phyloP scores from a whole-genome alignment of 78 protist genomes.

The Isochrysis galbana region DNA sequence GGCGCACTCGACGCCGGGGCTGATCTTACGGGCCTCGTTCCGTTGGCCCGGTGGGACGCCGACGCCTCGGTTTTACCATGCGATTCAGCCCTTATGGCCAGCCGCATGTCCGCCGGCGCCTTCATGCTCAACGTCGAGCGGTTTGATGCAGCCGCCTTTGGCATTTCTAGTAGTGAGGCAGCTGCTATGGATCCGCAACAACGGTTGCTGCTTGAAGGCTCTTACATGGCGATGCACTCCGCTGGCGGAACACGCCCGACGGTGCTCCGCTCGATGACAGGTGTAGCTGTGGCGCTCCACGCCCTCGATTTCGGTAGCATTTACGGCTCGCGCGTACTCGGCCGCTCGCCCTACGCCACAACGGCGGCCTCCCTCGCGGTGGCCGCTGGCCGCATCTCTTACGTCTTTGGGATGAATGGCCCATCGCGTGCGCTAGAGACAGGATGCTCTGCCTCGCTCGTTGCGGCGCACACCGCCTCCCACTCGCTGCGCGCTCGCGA shows the following conservation, averaged over 20 bases:
- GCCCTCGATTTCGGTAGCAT: neutral
- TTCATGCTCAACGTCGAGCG: neutral
- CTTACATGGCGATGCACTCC: neutral
- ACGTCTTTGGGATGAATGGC: conserved; percentile 70
- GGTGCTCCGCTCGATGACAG: neutral
- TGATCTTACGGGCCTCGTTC: no score
- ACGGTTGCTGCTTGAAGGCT: neutral
- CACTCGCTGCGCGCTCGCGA: neutral
- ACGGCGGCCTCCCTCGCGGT: neutral
- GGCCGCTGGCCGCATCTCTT: conserved; percentile 66
- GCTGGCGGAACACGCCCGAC: neutral
- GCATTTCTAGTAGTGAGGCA: conserved; percentile 7
- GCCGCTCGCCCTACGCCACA: neutral
- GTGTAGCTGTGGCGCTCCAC: neutral
- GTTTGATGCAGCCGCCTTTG: neutral
- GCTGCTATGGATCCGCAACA: conserved; percentile 33
- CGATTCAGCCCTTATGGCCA: no score
- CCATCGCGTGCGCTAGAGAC: conserved; percentile 81
- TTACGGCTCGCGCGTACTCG: neutral
- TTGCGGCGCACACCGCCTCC: conserved; percentile 69
- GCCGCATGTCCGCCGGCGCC: no score
- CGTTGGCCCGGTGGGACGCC: no score
- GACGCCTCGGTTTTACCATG: no score
- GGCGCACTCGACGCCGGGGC: no score
- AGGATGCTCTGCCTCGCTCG: conserved; percentile 86